Evolutionary conservation across 129 eudicot genomes (phyloP).

Genomic region (Lonicera japonica): DNA sequence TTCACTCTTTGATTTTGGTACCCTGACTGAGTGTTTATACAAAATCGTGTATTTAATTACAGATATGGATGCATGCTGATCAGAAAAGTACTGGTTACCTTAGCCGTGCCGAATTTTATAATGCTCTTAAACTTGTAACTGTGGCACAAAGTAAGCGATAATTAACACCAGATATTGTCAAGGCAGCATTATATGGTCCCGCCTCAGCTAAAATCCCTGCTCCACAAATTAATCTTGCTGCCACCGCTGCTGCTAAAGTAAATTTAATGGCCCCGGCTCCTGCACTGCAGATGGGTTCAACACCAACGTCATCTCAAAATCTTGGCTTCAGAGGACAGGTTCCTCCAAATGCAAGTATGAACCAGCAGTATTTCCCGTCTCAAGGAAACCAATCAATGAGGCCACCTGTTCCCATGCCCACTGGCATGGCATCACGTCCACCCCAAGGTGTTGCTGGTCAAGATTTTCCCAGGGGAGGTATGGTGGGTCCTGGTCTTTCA

Average conservation of each 20-base stretch:
- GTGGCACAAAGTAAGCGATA: conserved; percentile 96
- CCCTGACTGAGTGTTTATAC: too few relatives aligned
- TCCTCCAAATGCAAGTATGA: conserved; percentile 46
- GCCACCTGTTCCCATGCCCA: conserved; percentile 36
- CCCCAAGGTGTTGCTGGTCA: conserved; percentile 29
- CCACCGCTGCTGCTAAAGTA: conserved; percentile 49
- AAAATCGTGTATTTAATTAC: conserved; percentile 36
- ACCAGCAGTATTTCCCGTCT: conserved; percentile 45
- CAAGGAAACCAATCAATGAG: conserved; percentile 60
- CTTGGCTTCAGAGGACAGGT: conserved; percentile 60
- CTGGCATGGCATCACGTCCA: conserved; percentile 45
- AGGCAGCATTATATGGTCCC: conserved; percentile 83
- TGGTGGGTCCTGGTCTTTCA: conserved; percentile 37
- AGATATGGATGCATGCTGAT: conserved; percentile 98
- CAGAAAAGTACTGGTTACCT: conserved; percentile 76
- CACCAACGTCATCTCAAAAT: conserved; percentile 45
- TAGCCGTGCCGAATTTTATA: conserved; percentile 82
- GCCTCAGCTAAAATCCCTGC: conserved; percentile 92
- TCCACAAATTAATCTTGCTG: conserved; percentile 69
- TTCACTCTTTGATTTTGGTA: too few relatives aligned
- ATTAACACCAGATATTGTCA: conserved; percentile 82
- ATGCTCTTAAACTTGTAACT: conserved; percentile 89
- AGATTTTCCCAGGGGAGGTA: conserved; percentile 31
- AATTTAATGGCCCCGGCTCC: conserved; percentile 47
- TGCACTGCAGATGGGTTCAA: conserved; percentile 32